Base-by-base conservation (phyloP, 805 yeast species). In the Metschnikowia rubicola region DNA sequence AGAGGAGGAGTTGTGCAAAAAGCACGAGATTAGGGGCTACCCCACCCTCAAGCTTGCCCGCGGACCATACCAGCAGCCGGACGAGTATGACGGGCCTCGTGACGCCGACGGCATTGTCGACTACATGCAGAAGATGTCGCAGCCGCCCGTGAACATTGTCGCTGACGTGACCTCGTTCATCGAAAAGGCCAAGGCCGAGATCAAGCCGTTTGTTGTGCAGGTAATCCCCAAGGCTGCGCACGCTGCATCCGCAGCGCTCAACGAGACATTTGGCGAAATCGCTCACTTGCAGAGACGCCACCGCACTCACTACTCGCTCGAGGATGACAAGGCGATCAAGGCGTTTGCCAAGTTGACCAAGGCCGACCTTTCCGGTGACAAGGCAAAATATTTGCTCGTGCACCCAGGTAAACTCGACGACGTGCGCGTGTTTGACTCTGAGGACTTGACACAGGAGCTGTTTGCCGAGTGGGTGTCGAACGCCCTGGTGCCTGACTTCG, bases 51-150 rank as follows among this genome's bases (percentile, higher is more conserved):
- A 86, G 70, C 79, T 89, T 30, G 81, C 86, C 71, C 81, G 84
- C 65, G 80, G 79, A 52, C 57, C 67, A 7, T 67, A 63, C 39
- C 53, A 52, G 11, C 60, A 66, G 32, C 75, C 78, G 29, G 67
- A 75, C 36, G 91, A 84, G 57, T 94, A 92, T 70, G 78, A 77
- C 44, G 98, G 98, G 52, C 87, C 86, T 55, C 86, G 99, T 76
- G 77, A 80, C 47, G 79, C 96, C 28, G 86, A 77, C 39, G 83
- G 90, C 43, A 92, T 94, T 57, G 80, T 81, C 41, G 75, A 78
- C 39, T 88, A 79, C 71, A 85, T 94, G 96, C 63, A 80, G 55
- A 85, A 88, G 71, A 88, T 86, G 70, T 71, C 95, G 12, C 73
- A 81, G 54, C 98, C 99, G 33, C 79, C 91, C 12, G 74, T 72